Conservation (phyloP, 768 basidiomycete species). For the Phaeotremella fagi region DNA sequence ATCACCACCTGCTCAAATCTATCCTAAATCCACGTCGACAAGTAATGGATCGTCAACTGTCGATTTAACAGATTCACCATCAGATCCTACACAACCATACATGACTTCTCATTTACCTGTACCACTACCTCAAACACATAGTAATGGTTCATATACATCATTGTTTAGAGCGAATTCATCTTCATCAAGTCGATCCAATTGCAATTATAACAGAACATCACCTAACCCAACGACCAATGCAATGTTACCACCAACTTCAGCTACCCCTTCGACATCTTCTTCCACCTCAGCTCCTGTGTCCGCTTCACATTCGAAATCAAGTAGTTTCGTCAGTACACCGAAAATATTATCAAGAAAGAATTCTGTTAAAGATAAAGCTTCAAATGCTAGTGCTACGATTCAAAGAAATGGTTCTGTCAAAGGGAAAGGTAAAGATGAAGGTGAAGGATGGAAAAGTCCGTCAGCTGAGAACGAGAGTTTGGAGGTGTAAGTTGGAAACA, state of each 20-base stretch:
- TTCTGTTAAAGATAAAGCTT: constrained; percentile 9
- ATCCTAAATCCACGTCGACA: not conserved
- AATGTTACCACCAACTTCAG: not conserved
- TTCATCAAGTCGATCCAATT: not conserved
- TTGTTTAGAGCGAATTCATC: not conserved
- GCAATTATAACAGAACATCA: too few relatives aligned
- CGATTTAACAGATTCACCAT: not conserved
- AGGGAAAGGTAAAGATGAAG: constrained; percentile 7
- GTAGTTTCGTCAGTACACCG: constrained; percentile 12
- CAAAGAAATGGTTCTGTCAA: constrained; percentile 6
- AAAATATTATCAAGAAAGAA: constrained; percentile 12
- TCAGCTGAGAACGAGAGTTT: constrained; percentile 23
- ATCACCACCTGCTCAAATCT: not conserved
- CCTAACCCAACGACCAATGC: not conserved
- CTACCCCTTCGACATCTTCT: not conserved
- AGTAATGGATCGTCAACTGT: too few relatives aligned
- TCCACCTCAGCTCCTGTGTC: constrained; percentile 1
- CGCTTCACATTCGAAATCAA: constrained; percentile 4
- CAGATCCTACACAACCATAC: not conserved
- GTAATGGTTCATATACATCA: not conserved
- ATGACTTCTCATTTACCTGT: not conserved
- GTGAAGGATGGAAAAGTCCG: constrained; percentile 19
- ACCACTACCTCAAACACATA: not conserved
- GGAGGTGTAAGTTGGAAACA: constrained; percentile 22
- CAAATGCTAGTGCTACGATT: constrained; percentile 1